Evolutionary conservation across 2,329 filamentous ascomycete genomes (phyloP).

Genomic region (Macrophomina phaseolina): DNA sequence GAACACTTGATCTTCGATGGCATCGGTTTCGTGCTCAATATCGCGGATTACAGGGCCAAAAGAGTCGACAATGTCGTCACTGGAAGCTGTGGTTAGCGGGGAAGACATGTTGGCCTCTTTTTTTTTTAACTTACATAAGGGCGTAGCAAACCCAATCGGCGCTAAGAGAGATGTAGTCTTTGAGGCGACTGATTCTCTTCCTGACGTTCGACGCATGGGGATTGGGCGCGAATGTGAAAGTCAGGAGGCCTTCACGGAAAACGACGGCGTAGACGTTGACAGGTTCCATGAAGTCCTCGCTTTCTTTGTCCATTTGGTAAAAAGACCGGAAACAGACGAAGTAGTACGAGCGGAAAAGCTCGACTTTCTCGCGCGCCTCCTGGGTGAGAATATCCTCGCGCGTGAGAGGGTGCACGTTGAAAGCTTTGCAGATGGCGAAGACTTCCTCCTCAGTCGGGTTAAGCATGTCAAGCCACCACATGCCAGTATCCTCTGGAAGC

Average conservation of each 20-base stretch:
- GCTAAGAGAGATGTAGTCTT: conserved; percentile 92
- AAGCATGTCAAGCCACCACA: conserved; percentile 99
- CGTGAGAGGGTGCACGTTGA: conserved; percentile 93
- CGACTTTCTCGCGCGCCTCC: conserved; percentile 97
- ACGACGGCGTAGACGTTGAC: conserved; percentile 98
- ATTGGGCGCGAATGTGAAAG: conserved; percentile 90
- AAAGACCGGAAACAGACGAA: conserved; percentile 98
- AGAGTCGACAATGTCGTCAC: conserved; percentile 95
- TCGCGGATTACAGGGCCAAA: conserved; percentile 89
- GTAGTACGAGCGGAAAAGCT: conserved; percentile 96
- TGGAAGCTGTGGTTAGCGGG: conserved; percentile 41
- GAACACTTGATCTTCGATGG: conserved; percentile 95
- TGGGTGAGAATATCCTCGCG: conserved; percentile 96
- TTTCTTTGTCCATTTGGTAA: conserved; percentile 77
- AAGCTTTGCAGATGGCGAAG: conserved; percentile 86
- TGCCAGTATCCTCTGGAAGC: conserved; percentile 72
- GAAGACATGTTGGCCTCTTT: background rate
- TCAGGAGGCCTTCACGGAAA: conserved; percentile 91
- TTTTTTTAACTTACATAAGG: conserved; percentile 71
- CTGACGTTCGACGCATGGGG: conserved; percentile 87
- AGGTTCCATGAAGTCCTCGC: conserved; percentile 85
- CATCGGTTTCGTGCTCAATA: conserved; percentile 86
- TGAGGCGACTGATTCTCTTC: conserved; percentile 87
- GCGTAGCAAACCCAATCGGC: conserved; percentile 99
- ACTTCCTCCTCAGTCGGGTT: conserved; percentile 90